Percentiles rank a stretch among this genome's conserved stretches.
Evolutionary conservation across 768 basidiomycete species (phyloP).

Genomic region (Suillus cothurnatus): DNA sequence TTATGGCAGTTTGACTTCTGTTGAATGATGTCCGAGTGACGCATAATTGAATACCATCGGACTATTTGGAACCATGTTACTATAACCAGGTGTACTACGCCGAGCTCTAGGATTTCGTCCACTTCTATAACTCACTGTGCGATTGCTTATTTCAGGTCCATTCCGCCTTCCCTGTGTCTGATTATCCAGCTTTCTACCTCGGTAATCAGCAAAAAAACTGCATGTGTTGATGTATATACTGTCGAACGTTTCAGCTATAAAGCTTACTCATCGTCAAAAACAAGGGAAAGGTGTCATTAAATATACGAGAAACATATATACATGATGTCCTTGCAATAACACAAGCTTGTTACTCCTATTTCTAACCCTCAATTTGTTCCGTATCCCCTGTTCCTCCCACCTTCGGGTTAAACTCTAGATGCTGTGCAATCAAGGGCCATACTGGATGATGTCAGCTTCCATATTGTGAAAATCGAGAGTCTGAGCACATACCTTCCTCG

Average conservation of each 20-base stretch:
- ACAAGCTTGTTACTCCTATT: background rate
- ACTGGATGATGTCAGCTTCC: constrained; percentile 41
- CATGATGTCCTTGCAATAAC: background rate
- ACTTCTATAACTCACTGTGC: background rate
- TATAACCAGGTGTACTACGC: background rate
- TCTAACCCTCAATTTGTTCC: constrained; percentile 21
- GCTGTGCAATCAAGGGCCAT: constrained; percentile 67
- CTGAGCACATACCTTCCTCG: constrained; percentile 64
- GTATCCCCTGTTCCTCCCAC: constrained; percentile 25
- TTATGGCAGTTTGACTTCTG: constrained; percentile 53
- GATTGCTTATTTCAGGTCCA: constrained; percentile 7
- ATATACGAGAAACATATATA: constrained; percentile 3
- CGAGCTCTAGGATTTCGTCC: background rate
- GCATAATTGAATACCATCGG: background rate
- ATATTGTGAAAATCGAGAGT: background rate
- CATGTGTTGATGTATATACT: too few relatives aligned
- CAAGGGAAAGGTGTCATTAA: background rate
- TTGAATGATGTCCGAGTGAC: constrained; percentile 35
- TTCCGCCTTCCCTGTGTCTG: background rate
- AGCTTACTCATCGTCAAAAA: background rate
- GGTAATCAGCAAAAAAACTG: too few relatives aligned
- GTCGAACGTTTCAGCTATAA: background rate
- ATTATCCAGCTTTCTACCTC: background rate
- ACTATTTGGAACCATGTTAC: background rate
- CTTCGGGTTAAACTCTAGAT: constrained; percentile 59